These are phyloP conservation scores for Cryptosporidium viatorum DNA, from an alignment of 169 alveolate species.

Conservation along the genomic window DNA sequence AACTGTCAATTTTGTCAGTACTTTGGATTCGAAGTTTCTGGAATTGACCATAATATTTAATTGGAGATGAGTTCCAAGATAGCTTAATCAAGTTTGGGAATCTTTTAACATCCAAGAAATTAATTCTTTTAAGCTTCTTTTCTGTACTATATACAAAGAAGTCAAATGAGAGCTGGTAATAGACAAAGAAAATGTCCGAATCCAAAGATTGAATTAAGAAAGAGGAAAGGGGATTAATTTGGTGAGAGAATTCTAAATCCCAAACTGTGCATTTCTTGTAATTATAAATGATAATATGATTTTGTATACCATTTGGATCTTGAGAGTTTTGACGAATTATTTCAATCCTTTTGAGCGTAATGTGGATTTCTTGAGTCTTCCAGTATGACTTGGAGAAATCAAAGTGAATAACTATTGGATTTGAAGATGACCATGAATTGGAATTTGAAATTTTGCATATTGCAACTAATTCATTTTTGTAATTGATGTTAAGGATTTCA, in stretches of 20 bases:
- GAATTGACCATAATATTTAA: background rate
- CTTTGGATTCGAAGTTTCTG: constrained; percentile 1
- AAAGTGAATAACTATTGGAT: constrained; percentile 27
- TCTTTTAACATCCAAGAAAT: constrained; percentile 13
- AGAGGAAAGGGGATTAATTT: constrained; percentile 23
- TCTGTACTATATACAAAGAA: constrained; percentile 32
- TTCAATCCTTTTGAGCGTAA: constrained; percentile 36
- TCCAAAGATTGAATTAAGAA: constrained; percentile 1
- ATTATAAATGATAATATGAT: background rate
- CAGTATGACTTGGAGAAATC: constrained; percentile 12
- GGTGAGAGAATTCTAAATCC: constrained; percentile 54
- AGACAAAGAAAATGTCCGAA: background rate
- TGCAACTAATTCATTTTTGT: constrained; percentile 30
- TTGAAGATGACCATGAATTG: constrained; percentile 21
- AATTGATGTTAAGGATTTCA: constrained; percentile 56
- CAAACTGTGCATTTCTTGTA: constrained; percentile 68
- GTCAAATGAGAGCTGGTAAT: constrained; percentile 42
- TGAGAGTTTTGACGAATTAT: background rate
- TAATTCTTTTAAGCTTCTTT: constrained; percentile 1
- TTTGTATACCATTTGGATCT: background rate
- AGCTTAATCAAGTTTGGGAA: constrained; percentile 34
- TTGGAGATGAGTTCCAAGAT: constrained; percentile 57
- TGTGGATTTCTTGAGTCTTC: constrained; percentile 66
- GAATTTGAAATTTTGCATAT: constrained; percentile 35
- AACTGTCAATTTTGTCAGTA: background rate